These are phyloP conservation scores for Coniochaeta ligniaria DNA, from an alignment of 2,329 filamentous ascomycete species.

Conservation along the genomic window DNA sequence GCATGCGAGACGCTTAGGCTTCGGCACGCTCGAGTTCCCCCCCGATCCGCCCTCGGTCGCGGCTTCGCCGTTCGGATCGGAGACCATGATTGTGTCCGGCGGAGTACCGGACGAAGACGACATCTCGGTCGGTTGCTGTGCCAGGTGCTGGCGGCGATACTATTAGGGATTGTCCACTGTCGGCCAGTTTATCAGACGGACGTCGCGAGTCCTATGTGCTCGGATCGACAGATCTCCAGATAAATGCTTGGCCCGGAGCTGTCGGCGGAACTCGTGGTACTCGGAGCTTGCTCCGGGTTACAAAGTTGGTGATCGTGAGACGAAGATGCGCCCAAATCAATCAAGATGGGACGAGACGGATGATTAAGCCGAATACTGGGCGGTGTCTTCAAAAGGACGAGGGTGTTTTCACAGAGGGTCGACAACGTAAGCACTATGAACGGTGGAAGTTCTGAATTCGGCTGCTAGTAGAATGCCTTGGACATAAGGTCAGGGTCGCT, in stretches of 20 bases:
- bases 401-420: not conserved
- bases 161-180: not conserved
- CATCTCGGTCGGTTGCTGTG: slow-evolving; percentile 8
- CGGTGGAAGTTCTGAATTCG: not conserved
- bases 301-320: not conserved
- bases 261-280: not conserved
- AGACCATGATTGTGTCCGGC: slow-evolving; percentile 20
- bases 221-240: not conserved
- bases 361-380: not conserved
- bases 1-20: slow-evolving; percentile 90
- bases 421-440: not conserved
- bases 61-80: slow-evolving; percentile 11
- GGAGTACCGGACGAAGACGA: slow-evolving; percentile 18
- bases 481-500: not conserved
- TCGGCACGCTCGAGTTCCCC: slow-evolving; percentile 54
- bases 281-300: not conserved
- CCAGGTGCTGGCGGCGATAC: not conserved
- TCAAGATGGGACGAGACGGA: not conserved
- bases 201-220: not conserved
- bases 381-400: not conserved
- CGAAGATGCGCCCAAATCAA: not conserved
- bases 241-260: not conserved
- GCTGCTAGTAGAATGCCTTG: not conserved
- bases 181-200: not conserved
- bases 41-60: slow-evolving; percentile 6